Evolutionary conservation across 345 rosid genomes (phyloP).

Genomic region (Citrus reticulata): DNA sequence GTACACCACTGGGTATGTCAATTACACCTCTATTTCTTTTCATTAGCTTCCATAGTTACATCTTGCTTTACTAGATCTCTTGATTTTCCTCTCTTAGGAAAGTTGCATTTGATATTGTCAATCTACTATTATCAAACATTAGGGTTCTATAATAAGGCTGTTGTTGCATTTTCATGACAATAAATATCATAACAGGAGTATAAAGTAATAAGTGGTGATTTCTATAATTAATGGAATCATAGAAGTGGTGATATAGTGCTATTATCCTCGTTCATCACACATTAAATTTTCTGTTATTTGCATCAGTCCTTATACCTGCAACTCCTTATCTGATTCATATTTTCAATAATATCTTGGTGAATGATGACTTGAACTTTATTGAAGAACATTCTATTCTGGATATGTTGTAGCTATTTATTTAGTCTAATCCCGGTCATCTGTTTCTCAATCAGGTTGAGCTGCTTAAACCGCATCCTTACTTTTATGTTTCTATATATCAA

Average conservation of each 20-base stretch:
- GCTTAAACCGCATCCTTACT: not conserved
- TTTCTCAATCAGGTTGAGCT: not conserved
- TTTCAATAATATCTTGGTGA: not conserved
- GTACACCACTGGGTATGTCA: constrained; percentile 72
- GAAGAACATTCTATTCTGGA: not conserved
- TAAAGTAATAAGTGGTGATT: not conserved
- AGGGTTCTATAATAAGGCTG: not conserved
- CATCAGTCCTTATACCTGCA: not conserved
- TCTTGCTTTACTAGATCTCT: not conserved
- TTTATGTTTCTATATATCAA: not conserved
- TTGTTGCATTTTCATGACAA: not conserved
- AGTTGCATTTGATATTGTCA: not conserved
- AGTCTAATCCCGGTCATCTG: not conserved
- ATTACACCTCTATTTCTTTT: not conserved
- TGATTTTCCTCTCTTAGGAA: not conserved
- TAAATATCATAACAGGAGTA: not conserved
- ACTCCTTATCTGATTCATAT: not conserved
- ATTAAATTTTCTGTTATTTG: not conserved
- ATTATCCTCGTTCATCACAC: not conserved
- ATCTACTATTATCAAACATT: not conserved
- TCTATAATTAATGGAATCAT: not conserved
- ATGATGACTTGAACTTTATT: not conserved
- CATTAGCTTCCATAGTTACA: not conserved
- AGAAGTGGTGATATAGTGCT: not conserved
- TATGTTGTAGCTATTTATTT: not conserved